phyloP scores from a whole-genome alignment of 768 basidiomycete genomes.

The Hortiboletus flavorubellus region DNA sequence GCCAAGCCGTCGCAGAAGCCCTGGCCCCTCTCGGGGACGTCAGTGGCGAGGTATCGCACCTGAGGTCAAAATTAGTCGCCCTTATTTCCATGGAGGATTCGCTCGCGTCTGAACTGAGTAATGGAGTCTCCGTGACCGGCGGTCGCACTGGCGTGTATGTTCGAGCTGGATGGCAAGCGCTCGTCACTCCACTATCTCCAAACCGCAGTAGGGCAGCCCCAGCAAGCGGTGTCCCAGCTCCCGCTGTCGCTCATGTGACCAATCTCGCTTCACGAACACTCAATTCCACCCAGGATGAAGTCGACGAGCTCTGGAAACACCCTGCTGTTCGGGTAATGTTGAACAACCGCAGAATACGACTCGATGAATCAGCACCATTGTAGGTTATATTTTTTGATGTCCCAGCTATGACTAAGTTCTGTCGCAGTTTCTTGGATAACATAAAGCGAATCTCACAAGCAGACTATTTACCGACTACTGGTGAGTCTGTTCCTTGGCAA shows the following conservation, averaged over 20 bases:
- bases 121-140: constrained; percentile 59
- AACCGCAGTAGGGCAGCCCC: constrained; percentile 42
- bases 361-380: constrained; percentile 79
- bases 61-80: constrained; percentile 57
- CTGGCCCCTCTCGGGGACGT: constrained; percentile 33
- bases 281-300: constrained; percentile 44
- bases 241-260: constrained; percentile 40
- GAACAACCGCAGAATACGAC: constrained; percentile 52
- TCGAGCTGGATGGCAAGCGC: constrained; percentile 68
- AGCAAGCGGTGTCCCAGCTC: constrained; percentile 30
- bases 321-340: constrained; percentile 59
- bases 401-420: constrained; percentile 2
- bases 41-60: constrained; percentile 44
- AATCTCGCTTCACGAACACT: constrained; percentile 57
- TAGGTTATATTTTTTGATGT: constrained; percentile 34
- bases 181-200: constrained; percentile 41
- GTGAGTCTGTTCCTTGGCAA: constrained; percentile 34
- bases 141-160: constrained; percentile 63
- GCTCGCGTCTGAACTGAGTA: constrained; percentile 64
- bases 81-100: constrained; percentile 65
- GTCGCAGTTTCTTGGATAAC: constrained; percentile 60
- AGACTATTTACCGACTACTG: constrained; percentile 70
- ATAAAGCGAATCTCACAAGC: constrained; percentile 62
- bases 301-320: constrained; percentile 68
- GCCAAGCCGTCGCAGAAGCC: constrained; percentile 30